phyloP scores from a whole-genome alignment of 441 rosid species.

The Raphanus hybrid region DNA sequence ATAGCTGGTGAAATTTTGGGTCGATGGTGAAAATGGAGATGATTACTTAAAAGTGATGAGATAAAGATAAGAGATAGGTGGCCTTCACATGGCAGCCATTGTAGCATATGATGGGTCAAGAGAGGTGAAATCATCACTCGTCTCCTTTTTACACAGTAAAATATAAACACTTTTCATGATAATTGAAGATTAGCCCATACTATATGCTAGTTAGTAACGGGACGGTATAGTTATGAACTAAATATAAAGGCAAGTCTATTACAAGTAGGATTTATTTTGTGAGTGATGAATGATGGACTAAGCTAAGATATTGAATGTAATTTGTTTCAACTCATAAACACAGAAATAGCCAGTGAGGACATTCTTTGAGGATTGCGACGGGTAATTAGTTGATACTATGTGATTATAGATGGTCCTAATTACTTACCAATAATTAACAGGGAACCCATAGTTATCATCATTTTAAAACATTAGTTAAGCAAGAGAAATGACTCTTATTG shows the following conservation, averaged over 20 bases:
- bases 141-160: slow-evolving; percentile 25
- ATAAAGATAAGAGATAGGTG: slow-evolving; percentile 30
- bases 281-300: neutral
- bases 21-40: slow-evolving; percentile 27
- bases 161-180: neutral
- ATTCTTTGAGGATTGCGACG: neutral
- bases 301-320: neutral
- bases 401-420: slow-evolving; percentile 8
- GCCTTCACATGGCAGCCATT: slow-evolving; percentile 55
- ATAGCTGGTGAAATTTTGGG: slow-evolving; percentile 26
- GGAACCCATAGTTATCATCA: slow-evolving; percentile 14
- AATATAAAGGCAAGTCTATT: neutral
- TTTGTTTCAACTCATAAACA: neutral
- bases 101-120: slow-evolving; percentile 53
- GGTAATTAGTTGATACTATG: neutral
- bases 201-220: neutral
- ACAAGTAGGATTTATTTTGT: neutral
- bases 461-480: slow-evolving; percentile 18
- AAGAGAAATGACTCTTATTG: slow-evolving; percentile 14
- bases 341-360: neutral
- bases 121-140: slow-evolving; percentile 48
- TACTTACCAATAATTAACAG: slow-evolving; percentile 20
- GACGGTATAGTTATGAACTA: neutral
- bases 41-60: slow-evolving; percentile 20
- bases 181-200: neutral